These are phyloP conservation scores for Dryas drummondii DNA, from an alignment of 306 rosid genomes.

Conservation along the genomic window DNA sequence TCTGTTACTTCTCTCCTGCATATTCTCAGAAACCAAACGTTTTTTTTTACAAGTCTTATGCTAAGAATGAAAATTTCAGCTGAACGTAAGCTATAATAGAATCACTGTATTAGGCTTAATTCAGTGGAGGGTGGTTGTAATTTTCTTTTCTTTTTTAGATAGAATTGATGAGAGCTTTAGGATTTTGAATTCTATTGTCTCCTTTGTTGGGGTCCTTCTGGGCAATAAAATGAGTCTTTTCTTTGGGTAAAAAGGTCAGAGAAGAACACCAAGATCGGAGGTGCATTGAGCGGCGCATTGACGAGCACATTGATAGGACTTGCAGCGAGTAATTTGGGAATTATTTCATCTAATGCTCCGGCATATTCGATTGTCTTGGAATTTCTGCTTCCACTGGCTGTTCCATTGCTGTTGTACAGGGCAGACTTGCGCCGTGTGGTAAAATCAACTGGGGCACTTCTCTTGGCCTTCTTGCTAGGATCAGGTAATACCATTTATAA, in stretches of 20 bases:
- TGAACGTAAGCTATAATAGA: background rate
- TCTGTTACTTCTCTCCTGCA: too few species aligned
- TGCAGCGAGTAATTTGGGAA: slow-evolving; percentile 66
- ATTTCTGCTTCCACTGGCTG: slow-evolving; percentile 61
- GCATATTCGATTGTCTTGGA: slow-evolving; percentile 55
- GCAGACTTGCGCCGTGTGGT: slow-evolving; percentile 75
- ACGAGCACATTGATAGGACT: slow-evolving; percentile 66
- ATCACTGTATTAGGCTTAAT: too few species aligned
- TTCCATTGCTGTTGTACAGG: slow-evolving; percentile 63
- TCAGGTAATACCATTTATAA: slow-evolving; percentile 40
- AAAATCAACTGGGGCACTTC: slow-evolving; percentile 68
- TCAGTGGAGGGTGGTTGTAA: too few species aligned
- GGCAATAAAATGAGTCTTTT: background rate
- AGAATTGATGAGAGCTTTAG: too few species aligned
- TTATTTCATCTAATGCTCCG: slow-evolving; percentile 48
- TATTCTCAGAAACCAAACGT: too few species aligned
- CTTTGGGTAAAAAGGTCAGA: slow-evolving; percentile 48
- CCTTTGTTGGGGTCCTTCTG: background rate
- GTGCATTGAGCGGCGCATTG: slow-evolving; percentile 66
- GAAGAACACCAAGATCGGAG: slow-evolving; percentile 63
- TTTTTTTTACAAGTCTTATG: background rate
- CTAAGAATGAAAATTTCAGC: background rate
- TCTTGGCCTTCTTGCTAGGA: slow-evolving; percentile 75
- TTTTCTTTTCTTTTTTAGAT: too few species aligned
- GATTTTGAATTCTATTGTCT: too few species aligned